Conservation (phyloP, 2,329 filamentous ascomycete species). For the Cladosporium colombiae region DNA sequence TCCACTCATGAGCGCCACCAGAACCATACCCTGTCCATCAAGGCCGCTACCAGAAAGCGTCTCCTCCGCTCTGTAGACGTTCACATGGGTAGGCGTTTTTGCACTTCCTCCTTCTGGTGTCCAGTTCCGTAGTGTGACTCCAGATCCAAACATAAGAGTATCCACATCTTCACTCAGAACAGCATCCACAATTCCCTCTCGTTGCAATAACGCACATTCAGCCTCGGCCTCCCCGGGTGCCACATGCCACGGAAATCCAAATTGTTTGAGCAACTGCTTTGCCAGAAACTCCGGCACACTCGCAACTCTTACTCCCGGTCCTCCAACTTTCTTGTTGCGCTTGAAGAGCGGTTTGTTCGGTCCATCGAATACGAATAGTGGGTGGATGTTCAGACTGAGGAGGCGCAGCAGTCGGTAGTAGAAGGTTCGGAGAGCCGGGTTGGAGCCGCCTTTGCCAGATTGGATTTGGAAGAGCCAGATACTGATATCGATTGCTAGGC, state of each 20-base stretch:
- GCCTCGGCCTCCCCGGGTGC: conserved; percentile 95
- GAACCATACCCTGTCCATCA: conserved; percentile 84
- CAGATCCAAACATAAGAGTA: conserved; percentile 94
- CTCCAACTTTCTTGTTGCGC: conserved; percentile 69
- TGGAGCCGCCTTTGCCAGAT: conserved; percentile 78
- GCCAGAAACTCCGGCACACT: conserved; percentile 71
- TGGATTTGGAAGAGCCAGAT: conserved; percentile 98
- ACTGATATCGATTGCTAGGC: conserved; percentile 88
- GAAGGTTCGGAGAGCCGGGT: conserved; percentile 85
- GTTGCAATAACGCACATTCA: conserved; percentile 86
- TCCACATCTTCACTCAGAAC: conserved; percentile 97
- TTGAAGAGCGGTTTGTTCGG: conserved; percentile 84
- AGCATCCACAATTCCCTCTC: conserved; percentile 80
- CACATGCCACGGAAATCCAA: conserved; percentile 80
- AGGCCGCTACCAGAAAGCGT: conserved; percentile 62
- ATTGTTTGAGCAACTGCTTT: conserved; percentile 79
- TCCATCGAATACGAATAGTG: conserved; percentile 89
- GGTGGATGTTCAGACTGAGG: conserved; percentile 74
- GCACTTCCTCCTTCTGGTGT: conserved; percentile 63
- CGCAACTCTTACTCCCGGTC: conserved; percentile 63
- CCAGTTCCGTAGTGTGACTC: conserved; percentile 77
- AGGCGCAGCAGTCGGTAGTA: conserved; percentile 87
- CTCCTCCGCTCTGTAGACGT: conserved; percentile 68
- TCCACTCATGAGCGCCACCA: conserved; percentile 92
- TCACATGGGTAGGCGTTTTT: conserved; percentile 77